Evolutionary conservation across 1,284 basidiomycete species (phyloP).

Genomic region (Pholiota adiposa): DNA sequence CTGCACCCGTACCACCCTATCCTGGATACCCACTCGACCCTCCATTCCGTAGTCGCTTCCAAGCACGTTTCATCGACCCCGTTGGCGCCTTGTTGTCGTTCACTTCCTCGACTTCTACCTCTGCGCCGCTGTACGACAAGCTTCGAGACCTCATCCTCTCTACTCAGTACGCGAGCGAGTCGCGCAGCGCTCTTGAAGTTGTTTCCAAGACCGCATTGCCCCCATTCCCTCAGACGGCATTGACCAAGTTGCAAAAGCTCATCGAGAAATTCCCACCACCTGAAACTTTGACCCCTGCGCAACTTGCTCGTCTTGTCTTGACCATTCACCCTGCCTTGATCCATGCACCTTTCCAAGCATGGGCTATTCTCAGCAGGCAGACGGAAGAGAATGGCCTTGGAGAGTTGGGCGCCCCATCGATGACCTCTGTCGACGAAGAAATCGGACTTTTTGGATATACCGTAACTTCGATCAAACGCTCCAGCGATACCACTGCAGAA

Average conservation of each 20-base stretch:
- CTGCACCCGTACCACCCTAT: slow-evolving; percentile 68
- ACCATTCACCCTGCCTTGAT: slow-evolving; percentile 59
- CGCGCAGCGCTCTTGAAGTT: slow-evolving; percentile 52
- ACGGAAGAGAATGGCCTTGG: slow-evolving; percentile 57
- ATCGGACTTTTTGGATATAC: slow-evolving; percentile 59
- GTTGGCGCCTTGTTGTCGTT: slow-evolving; percentile 58
- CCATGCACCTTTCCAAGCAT: slow-evolving; percentile 59
- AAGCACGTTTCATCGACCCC: slow-evolving; percentile 68
- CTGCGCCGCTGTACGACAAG: slow-evolving; percentile 39
- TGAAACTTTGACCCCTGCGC: slow-evolving; percentile 40
- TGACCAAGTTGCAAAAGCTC: slow-evolving; percentile 52
- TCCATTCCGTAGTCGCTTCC: slow-evolving; percentile 70
- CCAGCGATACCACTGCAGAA: slow-evolving; percentile 41
- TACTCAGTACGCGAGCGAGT: slow-evolving; percentile 63
- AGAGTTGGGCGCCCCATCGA: slow-evolving; percentile 52
- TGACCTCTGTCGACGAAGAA: slow-evolving; percentile 40
- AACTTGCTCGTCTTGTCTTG: slow-evolving; percentile 56
- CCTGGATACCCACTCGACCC: slow-evolving; percentile 69
- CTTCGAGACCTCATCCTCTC: slow-evolving; percentile 60
- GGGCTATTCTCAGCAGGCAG: slow-evolving; percentile 61
- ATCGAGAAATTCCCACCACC: slow-evolving; percentile 54
- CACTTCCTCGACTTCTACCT: slow-evolving; percentile 15
- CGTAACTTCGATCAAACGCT: slow-evolving; percentile 43
- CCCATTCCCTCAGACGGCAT: slow-evolving; percentile 66
- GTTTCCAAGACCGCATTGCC: slow-evolving; percentile 56